A percentile compares a stretch with the other conserved stretches of the same genome.
phyloP scores from a whole-genome alignment of 1,284 basidiomycete species.

The Chalciporus sp. region DNA sequence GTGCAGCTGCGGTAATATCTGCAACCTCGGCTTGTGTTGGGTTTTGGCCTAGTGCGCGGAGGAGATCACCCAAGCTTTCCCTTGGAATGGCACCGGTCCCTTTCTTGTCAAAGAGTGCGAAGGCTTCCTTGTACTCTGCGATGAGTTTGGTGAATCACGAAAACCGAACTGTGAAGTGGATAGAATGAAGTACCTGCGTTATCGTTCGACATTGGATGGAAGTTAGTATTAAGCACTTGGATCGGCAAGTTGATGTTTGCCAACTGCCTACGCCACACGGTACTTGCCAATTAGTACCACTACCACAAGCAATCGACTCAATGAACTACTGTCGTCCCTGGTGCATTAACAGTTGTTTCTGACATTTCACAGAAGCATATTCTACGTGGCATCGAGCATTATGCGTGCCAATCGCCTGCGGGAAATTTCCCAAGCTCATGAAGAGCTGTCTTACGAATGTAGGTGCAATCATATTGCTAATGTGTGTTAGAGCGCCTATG shows the following conservation, averaged over 20 bases:
- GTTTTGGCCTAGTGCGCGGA: constrained; percentile 96
- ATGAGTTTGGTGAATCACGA: constrained; percentile 6
- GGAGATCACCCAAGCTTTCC: constrained; percentile 91
- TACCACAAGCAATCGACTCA: not conserved
- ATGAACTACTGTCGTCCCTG: not conserved
- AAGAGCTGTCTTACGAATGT: not conserved
- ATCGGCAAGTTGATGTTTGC: not conserved
- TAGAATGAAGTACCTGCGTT: constrained; percentile 17
- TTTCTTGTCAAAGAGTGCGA: constrained; percentile 97
- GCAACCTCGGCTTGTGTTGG: constrained; percentile 96
- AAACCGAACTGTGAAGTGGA: not conserved
- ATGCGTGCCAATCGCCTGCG: not conserved
- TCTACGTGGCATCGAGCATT: not conserved
- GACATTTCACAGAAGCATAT: not conserved
- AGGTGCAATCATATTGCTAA: not conserved
- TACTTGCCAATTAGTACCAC: not conserved
- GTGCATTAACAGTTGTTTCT: no score
- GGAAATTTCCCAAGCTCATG: not conserved
- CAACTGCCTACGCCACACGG: constrained; percentile 1
- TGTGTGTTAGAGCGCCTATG: not conserved
- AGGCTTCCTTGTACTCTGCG: constrained; percentile 93
- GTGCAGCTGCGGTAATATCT: constrained; percentile 75
- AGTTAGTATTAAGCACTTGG: not conserved
- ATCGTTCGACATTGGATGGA: constrained; percentile 17
- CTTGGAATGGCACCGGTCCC: constrained; percentile 89